Evolutionary conservation across 495 filamentous ascomycete genomes (phyloP), one percentile per base, ranked within the genome.

Genomic region (Rhypophila decipiens): DNA sequence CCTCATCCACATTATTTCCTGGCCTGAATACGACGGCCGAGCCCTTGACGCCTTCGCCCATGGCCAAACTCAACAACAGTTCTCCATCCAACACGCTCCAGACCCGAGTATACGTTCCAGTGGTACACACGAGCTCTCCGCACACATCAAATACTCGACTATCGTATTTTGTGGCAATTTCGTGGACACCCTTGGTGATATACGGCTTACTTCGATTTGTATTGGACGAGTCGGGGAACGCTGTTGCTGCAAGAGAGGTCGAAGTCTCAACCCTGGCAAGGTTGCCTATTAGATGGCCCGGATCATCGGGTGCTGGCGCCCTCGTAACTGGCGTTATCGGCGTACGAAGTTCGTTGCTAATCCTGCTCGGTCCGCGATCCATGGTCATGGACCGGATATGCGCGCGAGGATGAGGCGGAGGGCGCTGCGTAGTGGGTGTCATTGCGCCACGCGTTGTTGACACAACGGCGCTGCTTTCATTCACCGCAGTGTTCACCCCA

Each of bases 41-140:
- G 24, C 85, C 81, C 59, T 85, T 91, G 42, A 86, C 73, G 9
- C 76, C 78, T 54, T 98, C 93, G 8, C 80, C 78, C 68, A 95
- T 90, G 53, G 76, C 74, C 36, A 95, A 63, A 50, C 80, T 93
- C 78, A 93, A 78, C 19, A 95, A 57, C 37, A 85, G 73, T 41
- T 93, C 84, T 4, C 91, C 91, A 42, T 86, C 87, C 7, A 80
- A 73, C 2, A 95, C 59, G 60, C 84, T 88, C 91, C 91, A 97
- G 0, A 87, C 86, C 48, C 87, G 78, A 5, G 93, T 96, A 39
- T 87, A 69, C 48, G 85, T 82, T 9, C 90, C 90, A 10, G 82
- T 84, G 1, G 90, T 91, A 61, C 88, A 95, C 12, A 90, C 84
- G 47, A 86, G 85, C 50, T 88, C 82, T 11, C 91, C 94, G 60